phyloP scores from a whole-genome alignment of 2,329 filamentous ascomycete genomes.

The Amauroascus verrucosus region DNA sequence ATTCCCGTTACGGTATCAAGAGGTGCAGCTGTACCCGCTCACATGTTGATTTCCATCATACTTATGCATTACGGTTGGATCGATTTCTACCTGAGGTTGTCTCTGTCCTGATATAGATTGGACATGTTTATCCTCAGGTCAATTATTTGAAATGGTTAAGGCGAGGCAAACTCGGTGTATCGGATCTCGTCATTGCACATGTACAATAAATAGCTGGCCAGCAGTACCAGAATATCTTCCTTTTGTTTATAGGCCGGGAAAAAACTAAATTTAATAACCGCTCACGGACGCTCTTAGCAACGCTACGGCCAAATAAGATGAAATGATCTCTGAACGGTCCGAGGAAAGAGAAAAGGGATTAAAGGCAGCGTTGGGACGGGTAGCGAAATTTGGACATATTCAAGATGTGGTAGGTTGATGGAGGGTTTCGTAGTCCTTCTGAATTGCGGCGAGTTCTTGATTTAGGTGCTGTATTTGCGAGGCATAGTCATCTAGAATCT shows the following conservation, averaged over 20 bases:
- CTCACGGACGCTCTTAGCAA: conserved; percentile 1
- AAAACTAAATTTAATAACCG: background rate
- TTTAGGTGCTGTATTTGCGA: conserved; percentile 47
- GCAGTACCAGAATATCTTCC: conserved; percentile 1
- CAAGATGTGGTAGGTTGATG: conserved; percentile 29
- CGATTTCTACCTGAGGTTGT: background rate
- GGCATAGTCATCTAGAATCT: conserved; percentile 44
- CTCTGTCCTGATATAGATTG: background rate
- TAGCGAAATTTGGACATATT: background rate
- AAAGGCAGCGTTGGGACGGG: background rate
- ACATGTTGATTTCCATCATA: background rate
- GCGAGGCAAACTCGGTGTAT: conserved; percentile 4
- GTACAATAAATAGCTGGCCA: conserved; percentile 10
- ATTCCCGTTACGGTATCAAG: background rate
- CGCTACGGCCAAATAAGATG: background rate
- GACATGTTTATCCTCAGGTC: background rate
- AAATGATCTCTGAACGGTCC: background rate
- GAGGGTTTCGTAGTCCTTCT: conserved; percentile 50
- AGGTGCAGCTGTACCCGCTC: background rate
- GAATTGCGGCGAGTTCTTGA: conserved; percentile 50
- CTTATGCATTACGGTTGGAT: background rate
- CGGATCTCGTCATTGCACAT: conserved; percentile 9
- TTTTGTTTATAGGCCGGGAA: conserved; percentile 5
- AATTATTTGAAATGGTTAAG: background rate
- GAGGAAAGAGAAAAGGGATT: background rate